Percentiles rank a stretch among this genome's conserved stretches.
Evolutionary conservation across 2,329 filamentous ascomycete species (phyloP).

Genomic region (Cercospora sesami): DNA sequence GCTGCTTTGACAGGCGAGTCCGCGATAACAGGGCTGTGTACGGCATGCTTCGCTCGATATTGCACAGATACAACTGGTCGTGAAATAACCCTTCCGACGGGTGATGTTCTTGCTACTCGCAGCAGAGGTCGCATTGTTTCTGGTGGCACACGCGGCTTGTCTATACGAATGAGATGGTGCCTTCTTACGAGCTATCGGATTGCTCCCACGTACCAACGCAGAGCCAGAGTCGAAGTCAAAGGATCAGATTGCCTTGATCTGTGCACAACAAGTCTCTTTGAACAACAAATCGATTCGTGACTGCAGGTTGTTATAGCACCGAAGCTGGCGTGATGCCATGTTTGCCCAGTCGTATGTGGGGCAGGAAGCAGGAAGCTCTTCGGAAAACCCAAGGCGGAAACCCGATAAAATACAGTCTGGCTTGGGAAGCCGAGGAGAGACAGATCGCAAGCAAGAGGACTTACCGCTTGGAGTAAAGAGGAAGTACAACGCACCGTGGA

Average conservation of each 20-base stretch:
- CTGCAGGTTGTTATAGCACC: not conserved
- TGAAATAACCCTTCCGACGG: conserved; percentile 14
- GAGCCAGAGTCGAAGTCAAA: not conserved
- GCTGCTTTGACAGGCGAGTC: conserved; percentile 38
- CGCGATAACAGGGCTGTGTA: conserved; percentile 35
- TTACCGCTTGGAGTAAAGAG: not conserved
- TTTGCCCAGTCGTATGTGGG: not conserved
- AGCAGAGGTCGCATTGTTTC: not conserved
- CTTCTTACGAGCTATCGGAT: not conserved
- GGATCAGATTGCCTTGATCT: not conserved
- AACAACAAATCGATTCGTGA: not conserved
- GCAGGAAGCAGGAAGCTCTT: not conserved
- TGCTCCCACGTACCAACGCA: not conserved
- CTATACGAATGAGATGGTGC: not conserved
- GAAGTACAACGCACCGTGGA: not conserved
- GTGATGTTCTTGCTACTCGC: conserved; percentile 18
- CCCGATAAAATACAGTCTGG: not conserved
- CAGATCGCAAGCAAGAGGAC: not conserved
- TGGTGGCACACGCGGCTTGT: not conserved
- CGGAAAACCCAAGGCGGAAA: not conserved
- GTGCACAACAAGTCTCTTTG: not conserved
- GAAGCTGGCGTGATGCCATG: not conserved
- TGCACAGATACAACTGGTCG: conserved; percentile 21
- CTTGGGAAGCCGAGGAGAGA: not conserved
- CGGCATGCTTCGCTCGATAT: conserved; percentile 32